A percentile compares a stretch with the other conserved stretches of the same genome.
These are phyloP conservation scores for Stachybotrys echinatus DNA, from an alignment of 2,329 filamentous ascomycete genomes.

Conservation along the genomic window DNA sequence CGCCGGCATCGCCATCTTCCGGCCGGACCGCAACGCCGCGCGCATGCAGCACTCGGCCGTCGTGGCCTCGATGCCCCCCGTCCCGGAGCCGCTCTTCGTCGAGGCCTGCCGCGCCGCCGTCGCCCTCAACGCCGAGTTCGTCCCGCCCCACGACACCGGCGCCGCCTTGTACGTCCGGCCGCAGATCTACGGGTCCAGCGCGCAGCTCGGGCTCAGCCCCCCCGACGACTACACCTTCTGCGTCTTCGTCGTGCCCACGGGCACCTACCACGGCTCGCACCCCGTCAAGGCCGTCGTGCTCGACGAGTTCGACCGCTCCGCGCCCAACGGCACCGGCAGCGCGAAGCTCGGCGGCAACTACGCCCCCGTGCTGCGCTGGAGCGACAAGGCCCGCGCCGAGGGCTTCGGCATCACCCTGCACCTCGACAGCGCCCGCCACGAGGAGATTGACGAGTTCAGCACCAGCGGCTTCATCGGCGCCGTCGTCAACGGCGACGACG, in stretches of 20 bases:
- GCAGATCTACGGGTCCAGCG: conserved; percentile 78
- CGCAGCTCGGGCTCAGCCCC: conserved; percentile 79
- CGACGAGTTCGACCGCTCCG: conserved; percentile 88
- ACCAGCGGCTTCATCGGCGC: conserved; percentile 91
- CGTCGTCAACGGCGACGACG: conserved; percentile 47
- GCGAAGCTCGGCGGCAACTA: conserved; percentile 98
- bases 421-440: conserved; percentile 77
- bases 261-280: conserved; percentile 86
- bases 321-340: conserved; percentile 83
- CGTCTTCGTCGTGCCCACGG: conserved; percentile 86
- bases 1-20: conserved; percentile 75
- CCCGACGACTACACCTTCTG: conserved; percentile 90
- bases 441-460: conserved; percentile 91
- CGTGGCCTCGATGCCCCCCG: conserved; percentile 75
- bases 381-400: conserved; percentile 69
- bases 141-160: conserved; percentile 83
- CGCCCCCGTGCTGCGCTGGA: conserved; percentile 83
- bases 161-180: conserved; percentile 92
- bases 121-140: conserved; percentile 80
- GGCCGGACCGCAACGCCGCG: conserved; percentile 75
- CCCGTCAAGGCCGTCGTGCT: conserved; percentile 85
- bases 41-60: conserved; percentile 81
- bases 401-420: conserved; percentile 95
- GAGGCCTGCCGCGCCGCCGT: conserved; percentile 76
- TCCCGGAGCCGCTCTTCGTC: conserved; percentile 73